Conservation (phyloP, 176 grass and related monocot genomes). For the Tillandsia fasciculata region DNA sequence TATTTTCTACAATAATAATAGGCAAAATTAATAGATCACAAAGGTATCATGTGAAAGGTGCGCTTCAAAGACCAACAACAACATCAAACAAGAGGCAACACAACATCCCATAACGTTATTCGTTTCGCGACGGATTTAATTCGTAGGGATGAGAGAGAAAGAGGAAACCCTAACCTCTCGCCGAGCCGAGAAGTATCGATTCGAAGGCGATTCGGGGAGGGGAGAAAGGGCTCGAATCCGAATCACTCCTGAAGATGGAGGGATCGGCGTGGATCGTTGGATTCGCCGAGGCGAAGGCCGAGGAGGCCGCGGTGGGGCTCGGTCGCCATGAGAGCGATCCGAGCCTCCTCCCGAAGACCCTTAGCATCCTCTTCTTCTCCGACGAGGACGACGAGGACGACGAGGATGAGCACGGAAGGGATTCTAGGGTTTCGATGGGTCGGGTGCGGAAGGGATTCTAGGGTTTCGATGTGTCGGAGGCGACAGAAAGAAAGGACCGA, state of each 20-base stretch:
- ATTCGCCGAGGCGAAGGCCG: background rate
- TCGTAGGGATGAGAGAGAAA: background rate
- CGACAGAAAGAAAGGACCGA: background rate
- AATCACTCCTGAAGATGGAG: background rate
- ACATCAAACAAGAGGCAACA: too few relatives aligned
- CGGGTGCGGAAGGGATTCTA: background rate
- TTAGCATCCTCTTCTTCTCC: background rate
- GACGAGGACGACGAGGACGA: background rate
- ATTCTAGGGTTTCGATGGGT: slow-evolving; percentile 2
- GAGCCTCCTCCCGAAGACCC: slow-evolving; percentile 6
- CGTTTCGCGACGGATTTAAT: background rate
- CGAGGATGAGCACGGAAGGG: background rate
- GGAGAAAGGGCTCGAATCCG: background rate
- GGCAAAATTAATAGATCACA: too few relatives aligned
- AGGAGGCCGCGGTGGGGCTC: background rate
- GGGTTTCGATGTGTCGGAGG: background rate
- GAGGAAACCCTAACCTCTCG: slow-evolving; percentile 5
- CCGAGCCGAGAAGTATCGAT: background rate
- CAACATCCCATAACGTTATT: too few relatives aligned
- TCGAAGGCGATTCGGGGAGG: background rate
- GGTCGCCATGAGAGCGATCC: slow-evolving; percentile 1
- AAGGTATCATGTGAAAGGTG: too few relatives aligned
- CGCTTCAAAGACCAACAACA: too few relatives aligned
- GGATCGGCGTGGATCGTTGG: background rate
- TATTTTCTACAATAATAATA: too few relatives aligned